These are phyloP conservation scores for Coniochaeta pulveracea DNA, from an alignment of 2,329 filamentous ascomycete genomes.

Conservation along the genomic window DNA sequence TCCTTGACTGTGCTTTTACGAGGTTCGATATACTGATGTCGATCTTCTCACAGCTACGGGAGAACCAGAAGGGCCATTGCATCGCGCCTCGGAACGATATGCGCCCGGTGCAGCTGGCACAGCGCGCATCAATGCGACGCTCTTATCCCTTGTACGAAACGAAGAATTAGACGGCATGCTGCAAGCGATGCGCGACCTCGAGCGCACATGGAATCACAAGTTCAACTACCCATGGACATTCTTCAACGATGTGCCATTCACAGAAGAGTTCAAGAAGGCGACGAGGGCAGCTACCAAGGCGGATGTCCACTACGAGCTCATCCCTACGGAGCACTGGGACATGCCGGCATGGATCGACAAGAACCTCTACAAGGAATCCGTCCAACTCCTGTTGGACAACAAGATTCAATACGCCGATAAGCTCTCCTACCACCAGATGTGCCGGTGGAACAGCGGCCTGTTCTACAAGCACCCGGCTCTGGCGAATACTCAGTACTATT, in stretches of 20 bases:
- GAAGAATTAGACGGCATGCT: constrained; percentile 77
- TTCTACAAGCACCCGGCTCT: constrained; percentile 96
- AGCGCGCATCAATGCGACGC: constrained; percentile 83
- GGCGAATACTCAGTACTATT: constrained; percentile 78
- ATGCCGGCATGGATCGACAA: constrained; percentile 85
- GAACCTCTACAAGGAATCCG: constrained; percentile 76
- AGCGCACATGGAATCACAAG: constrained; percentile 93
- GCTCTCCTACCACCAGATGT: constrained; percentile 97
- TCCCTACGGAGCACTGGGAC: constrained; percentile 93
- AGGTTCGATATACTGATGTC: constrained; percentile 5
- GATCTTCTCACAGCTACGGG: constrained; percentile 53
- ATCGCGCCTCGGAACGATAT: constrained; percentile 67
- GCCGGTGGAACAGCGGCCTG: constrained; percentile 94
- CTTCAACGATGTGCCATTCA: constrained; percentile 92
- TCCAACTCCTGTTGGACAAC: constrained; percentile 70
- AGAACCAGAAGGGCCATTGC: constrained; percentile 70
- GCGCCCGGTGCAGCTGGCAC: constrained; percentile 62
- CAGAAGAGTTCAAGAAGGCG: constrained; percentile 79
- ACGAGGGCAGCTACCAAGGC: constrained; percentile 80
- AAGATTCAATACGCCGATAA: constrained; percentile 84
- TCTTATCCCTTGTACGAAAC: constrained; percentile 87
- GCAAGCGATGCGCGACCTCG: constrained; percentile 80
- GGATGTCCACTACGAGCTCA: constrained; percentile 73
- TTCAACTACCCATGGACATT: constrained; percentile 99
- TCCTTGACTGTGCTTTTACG: constrained; percentile 1